These are phyloP conservation scores for Macrocybe gigantea DNA, from an alignment of 768 basidiomycete genomes.

Conservation along the genomic window DNA sequence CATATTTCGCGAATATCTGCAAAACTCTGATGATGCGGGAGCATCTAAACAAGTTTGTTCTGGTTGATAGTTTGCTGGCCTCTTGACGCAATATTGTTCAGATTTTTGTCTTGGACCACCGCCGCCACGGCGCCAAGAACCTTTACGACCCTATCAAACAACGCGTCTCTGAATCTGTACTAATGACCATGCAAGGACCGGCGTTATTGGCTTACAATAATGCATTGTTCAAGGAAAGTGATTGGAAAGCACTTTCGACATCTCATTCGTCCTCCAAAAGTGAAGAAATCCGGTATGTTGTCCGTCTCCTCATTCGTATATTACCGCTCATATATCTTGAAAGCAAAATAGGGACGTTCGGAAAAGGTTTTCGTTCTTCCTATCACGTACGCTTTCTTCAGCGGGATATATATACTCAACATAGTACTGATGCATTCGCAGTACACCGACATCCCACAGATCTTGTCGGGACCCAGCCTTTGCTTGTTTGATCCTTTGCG, in stretches of 20 bases:
- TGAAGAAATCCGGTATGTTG: conserved; percentile 33
- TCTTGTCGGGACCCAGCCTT: conserved; percentile 33
- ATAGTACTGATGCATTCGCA: conserved; percentile 10
- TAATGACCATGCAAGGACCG: conserved; percentile 32
- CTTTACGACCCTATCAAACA: conserved; percentile 16
- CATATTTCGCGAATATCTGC: conserved; percentile 37
- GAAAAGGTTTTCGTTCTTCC: conserved; percentile 43
- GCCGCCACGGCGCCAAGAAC: conserved; percentile 17
- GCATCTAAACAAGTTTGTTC: conserved; percentile 34
- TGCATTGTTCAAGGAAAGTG: conserved; percentile 29
- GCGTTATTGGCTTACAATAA: conserved; percentile 44
- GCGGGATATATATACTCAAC: neutral
- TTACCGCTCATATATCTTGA: neutral
- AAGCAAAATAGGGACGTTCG: conserved; percentile 50
- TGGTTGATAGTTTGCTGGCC: neutral
- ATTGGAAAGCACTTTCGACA: conserved; percentile 39
- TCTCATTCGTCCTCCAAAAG: conserved; percentile 42
- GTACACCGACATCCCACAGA: conserved; percentile 46
- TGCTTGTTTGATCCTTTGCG: conserved; percentile 39
- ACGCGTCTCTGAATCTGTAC: neutral
- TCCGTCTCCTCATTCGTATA: neutral
- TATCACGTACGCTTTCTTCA: conserved; percentile 35
- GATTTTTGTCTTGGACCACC: conserved; percentile 37
- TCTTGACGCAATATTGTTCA: conserved; percentile 11
- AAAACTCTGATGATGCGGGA: conserved; percentile 48